These are phyloP conservation scores for Dioscorea zingiberensis DNA, from an alignment of 106 monocot genomes.

Conservation along the genomic window DNA sequence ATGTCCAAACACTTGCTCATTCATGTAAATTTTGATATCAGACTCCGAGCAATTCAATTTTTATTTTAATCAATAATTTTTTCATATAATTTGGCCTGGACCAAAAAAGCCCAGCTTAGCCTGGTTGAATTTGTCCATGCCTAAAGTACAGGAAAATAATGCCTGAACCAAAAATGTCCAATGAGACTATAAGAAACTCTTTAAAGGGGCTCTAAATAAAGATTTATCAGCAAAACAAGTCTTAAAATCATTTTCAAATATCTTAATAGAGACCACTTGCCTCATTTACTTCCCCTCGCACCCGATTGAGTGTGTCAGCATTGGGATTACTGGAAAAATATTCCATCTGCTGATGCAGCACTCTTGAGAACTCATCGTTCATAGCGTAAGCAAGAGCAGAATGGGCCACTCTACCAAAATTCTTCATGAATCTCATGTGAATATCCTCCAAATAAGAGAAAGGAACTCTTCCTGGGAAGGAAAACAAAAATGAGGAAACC, in stretches of 20 bases:
- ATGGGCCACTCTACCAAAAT: slow-evolving; percentile 81
- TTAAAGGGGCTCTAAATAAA: background rate
- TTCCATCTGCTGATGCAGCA: slow-evolving; percentile 98
- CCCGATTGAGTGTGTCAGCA: slow-evolving; percentile 82
- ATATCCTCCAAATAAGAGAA: slow-evolving; percentile 94
- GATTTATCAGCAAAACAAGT: too few species aligned
- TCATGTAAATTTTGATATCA: too few species aligned
- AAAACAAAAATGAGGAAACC: slow-evolving; percentile 1
- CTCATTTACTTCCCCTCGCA: slow-evolving; percentile 85
- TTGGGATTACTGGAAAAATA: slow-evolving; percentile 83
- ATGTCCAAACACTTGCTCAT: too few species aligned
- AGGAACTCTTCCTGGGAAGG: slow-evolving; percentile 69
- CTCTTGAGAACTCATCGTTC: slow-evolving; percentile 98
- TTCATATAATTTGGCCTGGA: too few species aligned
- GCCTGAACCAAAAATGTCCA: too few species aligned
- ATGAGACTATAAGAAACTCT: too few species aligned
- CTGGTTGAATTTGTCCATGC: too few species aligned
- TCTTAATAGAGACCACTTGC: slow-evolving; percentile 27
- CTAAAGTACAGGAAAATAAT: too few species aligned
- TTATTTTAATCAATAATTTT: too few species aligned
- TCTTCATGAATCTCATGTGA: slow-evolving; percentile 98
- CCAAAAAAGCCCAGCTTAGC: too few species aligned
- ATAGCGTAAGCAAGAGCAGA: slow-evolving; percentile 91
- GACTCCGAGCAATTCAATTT: too few species aligned
- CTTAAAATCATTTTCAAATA: background rate